Percentiles rank a stretch among this genome's conserved stretches.
Conservation (phyloP, 345 rosid species). For the Eucalyptus fibrosa region DNA sequence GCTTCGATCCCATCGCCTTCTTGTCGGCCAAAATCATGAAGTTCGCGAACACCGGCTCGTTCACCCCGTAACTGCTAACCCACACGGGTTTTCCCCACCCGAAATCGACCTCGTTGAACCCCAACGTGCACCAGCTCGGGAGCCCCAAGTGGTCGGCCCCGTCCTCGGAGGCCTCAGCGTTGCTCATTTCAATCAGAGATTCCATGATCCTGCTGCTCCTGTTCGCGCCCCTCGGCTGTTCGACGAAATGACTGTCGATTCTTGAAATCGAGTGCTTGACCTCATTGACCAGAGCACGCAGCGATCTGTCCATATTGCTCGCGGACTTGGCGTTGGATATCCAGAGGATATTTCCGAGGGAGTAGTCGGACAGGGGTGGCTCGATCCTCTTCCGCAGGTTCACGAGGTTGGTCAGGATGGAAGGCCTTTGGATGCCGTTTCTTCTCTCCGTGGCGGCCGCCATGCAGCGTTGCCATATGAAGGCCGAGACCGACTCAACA, state of each 20-base stretch:
- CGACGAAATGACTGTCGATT: neutral
- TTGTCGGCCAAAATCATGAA: constrained; percentile 20
- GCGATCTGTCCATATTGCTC: constrained; percentile 10
- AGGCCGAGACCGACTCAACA: constrained; percentile 18
- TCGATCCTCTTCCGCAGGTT: constrained; percentile 13
- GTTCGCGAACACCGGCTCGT: constrained; percentile 3
- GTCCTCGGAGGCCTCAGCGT: neutral
- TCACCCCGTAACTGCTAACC: neutral
- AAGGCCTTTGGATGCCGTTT: constrained; percentile 3
- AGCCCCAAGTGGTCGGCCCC: neutral
- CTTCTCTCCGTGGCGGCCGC: neutral
- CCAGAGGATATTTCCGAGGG: constrained; percentile 33
- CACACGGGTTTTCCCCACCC: constrained; percentile 21
- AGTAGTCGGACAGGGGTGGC: constrained; percentile 6
- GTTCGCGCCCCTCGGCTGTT: neutral
- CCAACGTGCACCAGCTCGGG: constrained; percentile 4
- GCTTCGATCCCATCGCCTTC: constrained; percentile 30
- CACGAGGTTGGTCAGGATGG: constrained; percentile 10
- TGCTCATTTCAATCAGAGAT: neutral
- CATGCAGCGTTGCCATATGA: constrained; percentile 21
- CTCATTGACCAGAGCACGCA: constrained; percentile 5
- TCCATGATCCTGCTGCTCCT: neutral
- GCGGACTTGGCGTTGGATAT: neutral
- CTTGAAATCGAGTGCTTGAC: neutral
- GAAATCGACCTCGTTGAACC: constrained; percentile 9